Conservation (phyloP, 2,329 filamentous ascomycete species). For the Fusarium sororula region DNA sequence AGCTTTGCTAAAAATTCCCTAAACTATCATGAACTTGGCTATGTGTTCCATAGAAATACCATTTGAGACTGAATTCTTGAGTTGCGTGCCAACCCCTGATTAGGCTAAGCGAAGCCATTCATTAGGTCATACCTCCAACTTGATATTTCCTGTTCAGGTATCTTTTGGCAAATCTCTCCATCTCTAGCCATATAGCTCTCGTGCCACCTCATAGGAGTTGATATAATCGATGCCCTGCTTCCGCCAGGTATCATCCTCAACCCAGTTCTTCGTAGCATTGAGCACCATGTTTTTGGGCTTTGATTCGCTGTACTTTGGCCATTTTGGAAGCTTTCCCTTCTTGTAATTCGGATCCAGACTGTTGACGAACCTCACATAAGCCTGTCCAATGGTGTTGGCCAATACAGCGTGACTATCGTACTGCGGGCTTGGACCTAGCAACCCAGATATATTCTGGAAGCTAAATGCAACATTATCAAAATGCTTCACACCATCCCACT, state of each 20-base stretch:
- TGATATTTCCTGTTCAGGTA: background rate
- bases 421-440: constrained; percentile 55
- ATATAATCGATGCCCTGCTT: constrained; percentile 54
- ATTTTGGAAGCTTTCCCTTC: constrained; percentile 46
- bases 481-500: constrained; percentile 55
- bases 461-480: constrained; percentile 61
- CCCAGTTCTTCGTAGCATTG: constrained; percentile 53
- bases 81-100: background rate
- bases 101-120: background rate
- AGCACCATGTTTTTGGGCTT: constrained; percentile 56
- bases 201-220: constrained; percentile 36
- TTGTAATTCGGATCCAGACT: constrained; percentile 52
- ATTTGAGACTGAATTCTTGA: background rate
- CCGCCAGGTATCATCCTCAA: constrained; percentile 59
- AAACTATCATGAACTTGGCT: background rate
- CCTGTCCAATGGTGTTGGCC: constrained; percentile 50
- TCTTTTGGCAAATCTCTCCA: background rate
- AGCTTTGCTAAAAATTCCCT: background rate
- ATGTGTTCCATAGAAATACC: background rate
- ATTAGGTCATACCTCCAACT: background rate
- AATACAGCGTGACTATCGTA: constrained; percentile 50
- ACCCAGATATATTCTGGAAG: constrained; percentile 60
- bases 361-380: constrained; percentile 56
- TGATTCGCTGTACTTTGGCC: constrained; percentile 52
- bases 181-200: constrained; percentile 36